Evolutionary conservation across 345 rosid genomes (phyloP).

Genomic region (Mercurialis annua): DNA sequence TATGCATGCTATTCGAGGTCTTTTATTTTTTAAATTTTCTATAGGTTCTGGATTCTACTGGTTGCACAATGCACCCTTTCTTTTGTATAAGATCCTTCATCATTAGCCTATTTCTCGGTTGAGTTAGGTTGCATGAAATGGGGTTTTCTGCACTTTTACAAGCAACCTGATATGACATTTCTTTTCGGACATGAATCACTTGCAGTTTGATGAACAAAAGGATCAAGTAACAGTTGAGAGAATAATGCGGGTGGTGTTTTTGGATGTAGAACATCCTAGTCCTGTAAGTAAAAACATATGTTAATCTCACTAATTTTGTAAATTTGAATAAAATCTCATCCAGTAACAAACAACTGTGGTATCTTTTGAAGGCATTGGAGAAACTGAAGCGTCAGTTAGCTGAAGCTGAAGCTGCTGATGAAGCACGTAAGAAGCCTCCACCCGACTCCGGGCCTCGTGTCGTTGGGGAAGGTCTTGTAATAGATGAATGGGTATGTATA

Average conservation of each 20-base stretch:
- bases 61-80: too few species aligned
- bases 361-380: slow-evolving; percentile 25
- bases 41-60: too few species aligned
- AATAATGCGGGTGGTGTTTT: slow-evolving; percentile 26
- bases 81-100: too few species aligned
- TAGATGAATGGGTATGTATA: slow-evolving; percentile 34
- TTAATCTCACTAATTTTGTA: not conserved
- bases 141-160: too few species aligned
- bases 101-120: too few species aligned
- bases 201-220: slow-evolving; percentile 35
- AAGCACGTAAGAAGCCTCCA: slow-evolving; percentile 29
- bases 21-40: too few species aligned
- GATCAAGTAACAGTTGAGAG: slow-evolving; percentile 31
- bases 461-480: slow-evolving; percentile 34
- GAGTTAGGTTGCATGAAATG: too few species aligned
- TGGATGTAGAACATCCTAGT: slow-evolving; percentile 23
- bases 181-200: not conserved
- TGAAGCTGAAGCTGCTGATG: slow-evolving; percentile 32
- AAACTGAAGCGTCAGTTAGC: slow-evolving; percentile 30
- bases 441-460: slow-evolving; percentile 23
- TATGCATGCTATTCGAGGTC: too few species aligned
- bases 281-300: slow-evolving; percentile 15
- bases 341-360: not conserved
- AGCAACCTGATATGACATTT: too few species aligned
- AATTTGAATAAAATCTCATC: not conserved